These are phyloP conservation scores for Aspergillus fructus DNA, from an alignment of 2,329 filamentous ascomycete genomes.

Conservation along the genomic window DNA sequence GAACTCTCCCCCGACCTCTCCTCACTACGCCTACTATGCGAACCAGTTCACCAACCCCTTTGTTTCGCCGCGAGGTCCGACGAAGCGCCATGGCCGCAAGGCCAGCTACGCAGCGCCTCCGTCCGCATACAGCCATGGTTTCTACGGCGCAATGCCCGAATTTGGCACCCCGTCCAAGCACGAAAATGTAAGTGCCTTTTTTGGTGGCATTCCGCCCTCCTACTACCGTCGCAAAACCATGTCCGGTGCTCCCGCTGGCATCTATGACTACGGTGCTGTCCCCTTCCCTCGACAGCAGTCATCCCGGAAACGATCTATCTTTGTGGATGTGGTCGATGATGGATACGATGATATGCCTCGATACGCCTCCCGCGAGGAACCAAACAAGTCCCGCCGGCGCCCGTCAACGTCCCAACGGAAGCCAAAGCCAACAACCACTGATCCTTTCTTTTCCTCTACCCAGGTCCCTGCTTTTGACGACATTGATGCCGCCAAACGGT, in stretches of 20 bases:
- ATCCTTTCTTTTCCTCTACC: conserved; percentile 52
- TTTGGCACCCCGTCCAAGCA: conserved; percentile 55
- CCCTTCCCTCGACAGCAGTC: conserved; percentile 27
- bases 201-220: conserved; percentile 36
- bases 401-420: conserved; percentile 40
- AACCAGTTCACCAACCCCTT: conserved; percentile 53
- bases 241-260: conserved; percentile 35
- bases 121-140: conserved; percentile 47
- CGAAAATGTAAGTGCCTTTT: conserved; percentile 68
- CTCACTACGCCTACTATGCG: conserved; percentile 53
- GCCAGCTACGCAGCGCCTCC: conserved; percentile 51
- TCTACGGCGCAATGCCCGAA: conserved; percentile 49
- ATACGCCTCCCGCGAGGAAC: conserved; percentile 46
- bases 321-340: conserved; percentile 58
- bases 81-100: conserved; percentile 57
- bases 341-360: conserved; percentile 50
- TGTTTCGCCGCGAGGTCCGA: conserved; percentile 42
- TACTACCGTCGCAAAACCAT: conserved; percentile 50
- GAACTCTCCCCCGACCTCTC: conserved; percentile 51
- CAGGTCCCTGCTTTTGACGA: conserved; percentile 60
- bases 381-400: conserved; percentile 31
- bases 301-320: conserved; percentile 54
- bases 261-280: conserved; percentile 16
- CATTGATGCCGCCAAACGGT: conserved; percentile 46
- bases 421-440: conserved; percentile 47